Percentiles rank a stretch among this genome's conserved stretches.
phyloP scores from a whole-genome alignment of 306 rosid species.

The Quercus wislizeni region DNA sequence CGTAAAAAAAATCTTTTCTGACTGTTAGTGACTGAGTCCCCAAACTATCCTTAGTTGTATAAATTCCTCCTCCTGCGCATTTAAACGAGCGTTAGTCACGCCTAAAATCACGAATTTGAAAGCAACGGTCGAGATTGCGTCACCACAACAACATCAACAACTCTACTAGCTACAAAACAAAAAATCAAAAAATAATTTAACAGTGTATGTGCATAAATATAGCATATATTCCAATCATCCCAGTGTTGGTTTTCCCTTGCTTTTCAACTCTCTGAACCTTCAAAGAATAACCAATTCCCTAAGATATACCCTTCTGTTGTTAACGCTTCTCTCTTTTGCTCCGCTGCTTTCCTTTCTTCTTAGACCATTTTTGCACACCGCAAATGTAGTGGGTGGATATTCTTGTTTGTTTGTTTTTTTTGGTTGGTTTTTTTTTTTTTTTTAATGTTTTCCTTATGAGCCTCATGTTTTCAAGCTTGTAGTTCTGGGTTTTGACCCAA shows the following conservation, averaged over 20 bases:
- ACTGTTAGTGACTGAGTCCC: too few species aligned
- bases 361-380: not conserved
- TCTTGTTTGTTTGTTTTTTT: constrained; percentile 2
- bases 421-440: not conserved
- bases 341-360: constrained; percentile 1
- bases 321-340: constrained; percentile 13
- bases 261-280: constrained; percentile 21
- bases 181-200: not conserved
- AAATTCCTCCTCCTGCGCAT: not conserved
- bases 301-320: constrained; percentile 38
- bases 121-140: constrained; percentile 34
- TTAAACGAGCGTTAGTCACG: constrained; percentile 48
- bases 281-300: constrained; percentile 58
- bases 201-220: constrained; percentile 52
- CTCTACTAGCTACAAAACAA: too few species aligned
- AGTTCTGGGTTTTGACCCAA: constrained; percentile 18
- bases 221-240: constrained; percentile 43
- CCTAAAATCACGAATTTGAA: constrained; percentile 44
- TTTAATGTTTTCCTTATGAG: not conserved
- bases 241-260: constrained; percentile 31
- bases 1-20: too few species aligned
- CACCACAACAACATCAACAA: not conserved
- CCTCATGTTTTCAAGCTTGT: constrained; percentile 17
- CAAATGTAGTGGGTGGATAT: constrained; percentile 24
- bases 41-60: not conserved